These are phyloP conservation scores for Malus sieversii DNA, from an alignment of 306 rosid genomes.

Conservation along the genomic window DNA sequence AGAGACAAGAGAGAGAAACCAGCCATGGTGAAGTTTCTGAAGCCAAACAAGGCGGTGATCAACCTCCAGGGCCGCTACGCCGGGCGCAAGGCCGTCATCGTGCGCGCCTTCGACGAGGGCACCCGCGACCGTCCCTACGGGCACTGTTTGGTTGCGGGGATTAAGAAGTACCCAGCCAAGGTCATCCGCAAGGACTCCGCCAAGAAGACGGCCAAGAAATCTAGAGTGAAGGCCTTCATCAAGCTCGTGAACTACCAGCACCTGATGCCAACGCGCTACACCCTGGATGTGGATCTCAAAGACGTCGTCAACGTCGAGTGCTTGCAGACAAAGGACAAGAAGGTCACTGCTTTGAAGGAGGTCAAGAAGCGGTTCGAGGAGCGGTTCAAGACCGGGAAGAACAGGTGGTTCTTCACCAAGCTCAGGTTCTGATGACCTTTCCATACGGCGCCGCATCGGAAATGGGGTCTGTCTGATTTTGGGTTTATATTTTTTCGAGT, in stretches of 20 bases:
- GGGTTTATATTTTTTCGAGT: not conserved
- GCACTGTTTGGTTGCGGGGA: slow-evolving; percentile 45
- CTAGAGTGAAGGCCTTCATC: slow-evolving; percentile 39
- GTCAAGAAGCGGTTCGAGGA: slow-evolving; percentile 40
- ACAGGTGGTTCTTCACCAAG: slow-evolving; percentile 50
- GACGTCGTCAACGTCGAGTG: slow-evolving; percentile 30
- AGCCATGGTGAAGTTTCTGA: slow-evolving; percentile 38
- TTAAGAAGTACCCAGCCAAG: slow-evolving; percentile 39
- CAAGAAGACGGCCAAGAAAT: slow-evolving; percentile 47
- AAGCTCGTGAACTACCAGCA: slow-evolving; percentile 46
- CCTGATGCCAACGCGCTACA: slow-evolving; percentile 43
- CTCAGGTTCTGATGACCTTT: slow-evolving; percentile 28
- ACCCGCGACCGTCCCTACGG: slow-evolving; percentile 44
- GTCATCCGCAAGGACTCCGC: slow-evolving; percentile 43
- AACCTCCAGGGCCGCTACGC: slow-evolving; percentile 47
- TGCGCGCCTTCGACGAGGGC: slow-evolving; percentile 41
- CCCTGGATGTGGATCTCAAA: slow-evolving; percentile 43
- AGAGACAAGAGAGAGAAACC: not conserved
- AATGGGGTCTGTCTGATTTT: not conserved
- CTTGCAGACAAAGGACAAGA: slow-evolving; percentile 30
- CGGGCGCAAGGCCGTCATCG: slow-evolving; percentile 44
- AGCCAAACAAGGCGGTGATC: slow-evolving; percentile 41
- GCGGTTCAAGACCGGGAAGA: slow-evolving; percentile 47
- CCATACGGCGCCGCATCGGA: not conserved
- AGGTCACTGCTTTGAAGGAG: slow-evolving; percentile 40